Conservation (phyloP, 129 eudicot species). For the Helichrysum umbraculigerum region DNA sequence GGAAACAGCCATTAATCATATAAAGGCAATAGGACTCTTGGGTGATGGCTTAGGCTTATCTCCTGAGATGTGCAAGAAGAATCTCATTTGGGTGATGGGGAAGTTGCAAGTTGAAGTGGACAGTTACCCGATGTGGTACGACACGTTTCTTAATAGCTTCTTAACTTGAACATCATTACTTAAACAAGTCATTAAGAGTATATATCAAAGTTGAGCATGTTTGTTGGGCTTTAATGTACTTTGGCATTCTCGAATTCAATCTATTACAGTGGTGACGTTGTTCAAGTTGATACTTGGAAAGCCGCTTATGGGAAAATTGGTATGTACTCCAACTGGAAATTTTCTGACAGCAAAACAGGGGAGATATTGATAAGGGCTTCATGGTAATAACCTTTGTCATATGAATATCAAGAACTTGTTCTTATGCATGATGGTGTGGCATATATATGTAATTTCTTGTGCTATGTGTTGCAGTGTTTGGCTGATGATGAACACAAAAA, state of each 20-base stretch:
- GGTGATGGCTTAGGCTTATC: conserved; percentile 82
- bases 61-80: conserved; percentile 78
- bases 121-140: conserved; percentile 81
- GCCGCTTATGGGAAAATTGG: conserved; percentile 76
- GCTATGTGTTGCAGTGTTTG: conserved; percentile 39
- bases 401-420: not conserved
- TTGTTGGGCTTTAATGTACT: not conserved
- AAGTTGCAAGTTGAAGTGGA: conserved; percentile 68
- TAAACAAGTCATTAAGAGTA: too few relatives aligned
- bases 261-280: conserved; percentile 75
- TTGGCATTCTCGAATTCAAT: not conserved
- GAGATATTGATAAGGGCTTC: conserved; percentile 70
- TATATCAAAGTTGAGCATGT: not conserved
- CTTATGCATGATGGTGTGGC: not conserved
- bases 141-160: too few relatives aligned
- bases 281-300: conserved; percentile 87
- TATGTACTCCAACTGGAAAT: conserved; percentile 75
- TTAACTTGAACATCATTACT: too few relatives aligned
- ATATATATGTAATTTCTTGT: not conserved
- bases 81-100: conserved; percentile 76
- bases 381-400: conserved; percentile 37
- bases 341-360: conserved; percentile 60
- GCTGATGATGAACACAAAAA: conserved; percentile 79
- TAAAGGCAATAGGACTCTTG: conserved; percentile 62
- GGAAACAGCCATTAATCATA: conserved; percentile 86